phyloP scores from a whole-genome alignment of 345 rosid genomes.

The Murraya koenigii region DNA sequence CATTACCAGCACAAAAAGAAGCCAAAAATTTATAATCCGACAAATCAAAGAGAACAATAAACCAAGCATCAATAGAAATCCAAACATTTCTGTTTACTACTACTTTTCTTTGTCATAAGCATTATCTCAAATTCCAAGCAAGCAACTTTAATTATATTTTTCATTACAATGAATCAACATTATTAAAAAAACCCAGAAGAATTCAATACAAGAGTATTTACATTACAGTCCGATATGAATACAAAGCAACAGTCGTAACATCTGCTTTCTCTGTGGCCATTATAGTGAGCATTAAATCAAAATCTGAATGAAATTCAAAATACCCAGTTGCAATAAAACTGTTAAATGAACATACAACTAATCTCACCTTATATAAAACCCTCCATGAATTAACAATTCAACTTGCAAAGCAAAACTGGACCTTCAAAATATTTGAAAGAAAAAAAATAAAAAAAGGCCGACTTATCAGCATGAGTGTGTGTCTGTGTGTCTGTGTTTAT shows the following conservation, averaged over 20 bases:
- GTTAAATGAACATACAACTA: not conserved
- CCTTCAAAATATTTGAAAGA: not conserved
- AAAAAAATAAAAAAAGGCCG: not conserved
- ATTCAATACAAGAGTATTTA: not conserved
- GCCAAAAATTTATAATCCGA: not conserved
- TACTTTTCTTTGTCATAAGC: not conserved
- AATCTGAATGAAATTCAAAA: not conserved
- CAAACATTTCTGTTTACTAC: not conserved
- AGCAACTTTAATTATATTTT: not conserved
- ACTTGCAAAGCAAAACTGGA: not conserved
- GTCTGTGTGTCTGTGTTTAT: too few relatives aligned
- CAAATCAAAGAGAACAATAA: not conserved
- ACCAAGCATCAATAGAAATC: not conserved
- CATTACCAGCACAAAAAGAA: not conserved
- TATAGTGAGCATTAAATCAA: not conserved
- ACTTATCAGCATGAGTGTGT: not conserved
- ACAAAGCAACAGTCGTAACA: not conserved
- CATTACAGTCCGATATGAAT: not conserved
- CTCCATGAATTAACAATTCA: not conserved
- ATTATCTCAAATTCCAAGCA: not conserved
- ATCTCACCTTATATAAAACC: not conserved
- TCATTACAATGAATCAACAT: not conserved
- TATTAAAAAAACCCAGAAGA: not conserved
- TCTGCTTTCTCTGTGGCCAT: not conserved
- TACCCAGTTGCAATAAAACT: not conserved